phyloP scores from a whole-genome alignment of 306 rosid species.

The Cicer pinnatifidum region DNA sequence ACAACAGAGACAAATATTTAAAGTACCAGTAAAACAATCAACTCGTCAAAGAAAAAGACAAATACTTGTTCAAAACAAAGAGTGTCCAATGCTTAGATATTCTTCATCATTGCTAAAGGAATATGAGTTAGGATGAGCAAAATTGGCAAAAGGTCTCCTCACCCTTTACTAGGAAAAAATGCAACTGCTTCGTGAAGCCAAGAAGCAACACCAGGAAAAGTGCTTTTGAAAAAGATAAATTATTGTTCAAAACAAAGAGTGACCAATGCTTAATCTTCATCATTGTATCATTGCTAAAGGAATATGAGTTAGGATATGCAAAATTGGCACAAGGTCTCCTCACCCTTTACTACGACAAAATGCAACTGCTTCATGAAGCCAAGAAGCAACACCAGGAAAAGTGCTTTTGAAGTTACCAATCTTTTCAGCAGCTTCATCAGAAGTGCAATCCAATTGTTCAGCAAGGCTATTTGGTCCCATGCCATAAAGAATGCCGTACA shows the following conservation, averaged over 20 bases:
- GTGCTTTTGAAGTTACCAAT: slow-evolving; percentile 77
- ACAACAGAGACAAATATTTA: neutral
- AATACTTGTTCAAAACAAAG: slow-evolving; percentile 21
- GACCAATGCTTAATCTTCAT: slow-evolving; percentile 28
- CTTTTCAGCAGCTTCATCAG: slow-evolving; percentile 82
- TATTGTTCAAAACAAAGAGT: slow-evolving; percentile 22
- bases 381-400: slow-evolving; percentile 92
- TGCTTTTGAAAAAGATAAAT: slow-evolving; percentile 51
- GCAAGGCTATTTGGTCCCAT: slow-evolving; percentile 94
- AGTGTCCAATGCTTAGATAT: slow-evolving; percentile 2
- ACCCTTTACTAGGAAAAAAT: slow-evolving; percentile 81
- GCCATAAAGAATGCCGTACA: slow-evolving; percentile 96
- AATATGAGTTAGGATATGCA: slow-evolving; percentile 29
- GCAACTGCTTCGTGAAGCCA: slow-evolving; percentile 86
- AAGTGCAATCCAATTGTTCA: slow-evolving; percentile 76
- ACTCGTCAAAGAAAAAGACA: slow-evolving; percentile 9
- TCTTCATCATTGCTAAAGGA: neutral
- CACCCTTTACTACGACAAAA: slow-evolving; percentile 84
- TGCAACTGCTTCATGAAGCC: slow-evolving; percentile 82
- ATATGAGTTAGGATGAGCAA: slow-evolving; percentile 33
- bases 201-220: slow-evolving; percentile 91
- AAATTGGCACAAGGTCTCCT: slow-evolving; percentile 45
- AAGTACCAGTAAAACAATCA: neutral
- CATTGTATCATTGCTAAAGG: neutral
- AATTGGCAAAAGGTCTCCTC: slow-evolving; percentile 46